phyloP scores from a whole-genome alignment of 441 rosid species.

The Arabidopsis lyrata region DNA sequence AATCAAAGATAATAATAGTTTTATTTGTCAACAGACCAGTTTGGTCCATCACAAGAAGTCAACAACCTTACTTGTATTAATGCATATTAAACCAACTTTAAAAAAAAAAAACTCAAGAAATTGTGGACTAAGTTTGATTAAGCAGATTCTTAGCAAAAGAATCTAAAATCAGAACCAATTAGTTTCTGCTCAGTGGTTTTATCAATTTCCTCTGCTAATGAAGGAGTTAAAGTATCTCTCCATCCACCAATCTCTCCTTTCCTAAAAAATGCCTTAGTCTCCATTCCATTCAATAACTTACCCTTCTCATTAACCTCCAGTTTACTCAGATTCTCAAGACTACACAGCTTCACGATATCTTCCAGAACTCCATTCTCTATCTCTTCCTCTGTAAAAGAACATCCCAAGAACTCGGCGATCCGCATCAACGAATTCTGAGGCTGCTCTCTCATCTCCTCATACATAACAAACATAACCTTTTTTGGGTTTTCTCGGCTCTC shows the following conservation, averaged over 20 bases:
- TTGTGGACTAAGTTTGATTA: not conserved
- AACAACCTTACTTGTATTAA: not conserved
- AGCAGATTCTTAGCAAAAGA: slow-evolving; percentile 27
- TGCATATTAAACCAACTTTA: not conserved
- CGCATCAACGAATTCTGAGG: not conserved
- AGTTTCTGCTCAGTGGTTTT: slow-evolving; percentile 28
- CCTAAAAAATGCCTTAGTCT: slow-evolving; percentile 34
- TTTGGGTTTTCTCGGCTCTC: slow-evolving; percentile 49
- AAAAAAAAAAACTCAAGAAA: not conserved
- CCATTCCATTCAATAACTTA: slow-evolving; percentile 30
- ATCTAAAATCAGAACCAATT: slow-evolving; percentile 38
- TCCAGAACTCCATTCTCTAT: slow-evolving; percentile 22
- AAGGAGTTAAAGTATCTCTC: slow-evolving; percentile 36
- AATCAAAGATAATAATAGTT: not conserved
- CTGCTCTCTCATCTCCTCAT: slow-evolving; percentile 43
- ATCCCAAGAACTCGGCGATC: slow-evolving; percentile 45
- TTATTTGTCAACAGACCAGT: no score
- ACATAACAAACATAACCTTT: slow-evolving; percentile 43
- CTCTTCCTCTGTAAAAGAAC: slow-evolving; percentile 31
- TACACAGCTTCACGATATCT: slow-evolving; percentile 38
- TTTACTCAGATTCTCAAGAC: slow-evolving; percentile 42
- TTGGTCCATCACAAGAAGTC: not conserved
- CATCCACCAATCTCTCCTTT: slow-evolving; percentile 42
- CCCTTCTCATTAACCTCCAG: slow-evolving; percentile 41
- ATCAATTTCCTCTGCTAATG: slow-evolving; percentile 29